Evolutionary conservation across 2,329 filamentous ascomycete species (phyloP).

Genomic region (Cordyceps militaris): DNA sequence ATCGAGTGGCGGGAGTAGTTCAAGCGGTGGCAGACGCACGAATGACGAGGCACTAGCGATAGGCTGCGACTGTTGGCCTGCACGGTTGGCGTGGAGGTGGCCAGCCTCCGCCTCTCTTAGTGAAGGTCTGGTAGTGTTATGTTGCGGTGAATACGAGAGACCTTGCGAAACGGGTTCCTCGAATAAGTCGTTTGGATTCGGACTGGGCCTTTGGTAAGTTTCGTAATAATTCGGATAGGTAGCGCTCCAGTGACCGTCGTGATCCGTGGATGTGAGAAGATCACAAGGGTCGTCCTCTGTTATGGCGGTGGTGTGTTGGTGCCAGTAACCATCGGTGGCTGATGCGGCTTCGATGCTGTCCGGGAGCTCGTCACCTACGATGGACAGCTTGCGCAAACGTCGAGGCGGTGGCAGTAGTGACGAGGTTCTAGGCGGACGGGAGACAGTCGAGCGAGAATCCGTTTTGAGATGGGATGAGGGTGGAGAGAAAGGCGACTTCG

Average conservation of each 20-base stretch:
- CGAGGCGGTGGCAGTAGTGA: slow-evolving; percentile 34
- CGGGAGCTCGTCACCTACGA: neutral
- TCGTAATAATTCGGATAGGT: neutral
- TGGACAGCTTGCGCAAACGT: neutral
- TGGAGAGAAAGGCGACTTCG: neutral
- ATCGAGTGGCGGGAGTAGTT: slow-evolving; percentile 13
- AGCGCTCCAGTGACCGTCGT: neutral
- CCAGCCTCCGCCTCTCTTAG: neutral
- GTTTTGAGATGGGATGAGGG: slow-evolving; percentile 20
- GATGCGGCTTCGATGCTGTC: neutral
- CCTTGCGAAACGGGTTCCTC: neutral
- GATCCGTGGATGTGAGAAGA: neutral
- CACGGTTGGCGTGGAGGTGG: neutral
- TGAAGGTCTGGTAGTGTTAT: neutral
- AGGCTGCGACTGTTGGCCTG: neutral
- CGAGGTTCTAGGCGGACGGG: slow-evolving; percentile 35
- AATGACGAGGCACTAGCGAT: neutral
- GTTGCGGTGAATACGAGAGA: neutral
- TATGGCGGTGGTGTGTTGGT: neutral
- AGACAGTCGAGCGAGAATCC: slow-evolving; percentile 23
- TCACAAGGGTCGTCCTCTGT: neutral
- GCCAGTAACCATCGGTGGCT: neutral
- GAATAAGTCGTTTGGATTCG: neutral
- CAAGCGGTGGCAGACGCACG: neutral
- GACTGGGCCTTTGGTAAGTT: neutral